Evolutionary conservation across 2,329 filamentous ascomycete genomes (phyloP).

Genomic region (Penicillium sp.): DNA sequence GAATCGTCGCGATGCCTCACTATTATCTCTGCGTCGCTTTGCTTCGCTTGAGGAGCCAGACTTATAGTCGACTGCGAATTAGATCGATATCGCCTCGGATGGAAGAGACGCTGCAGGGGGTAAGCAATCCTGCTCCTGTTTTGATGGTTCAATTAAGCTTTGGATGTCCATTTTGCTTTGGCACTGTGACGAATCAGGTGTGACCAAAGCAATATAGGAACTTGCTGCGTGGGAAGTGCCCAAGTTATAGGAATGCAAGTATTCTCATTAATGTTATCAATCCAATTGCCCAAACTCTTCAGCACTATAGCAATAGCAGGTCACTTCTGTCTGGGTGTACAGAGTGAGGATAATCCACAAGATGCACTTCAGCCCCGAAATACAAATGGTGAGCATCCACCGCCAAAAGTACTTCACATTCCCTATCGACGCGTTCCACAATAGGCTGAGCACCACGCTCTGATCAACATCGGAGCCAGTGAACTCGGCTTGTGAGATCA

Average conservation of each 20-base stretch:
- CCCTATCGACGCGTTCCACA: not conserved
- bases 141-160: too few relatives aligned
- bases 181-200: not conserved
- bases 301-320: not conserved
- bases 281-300: slow-evolving; percentile 2
- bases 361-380: not conserved
- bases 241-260: not conserved
- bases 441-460: not conserved
- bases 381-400: slow-evolving; percentile 1
- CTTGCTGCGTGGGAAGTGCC: not conserved
- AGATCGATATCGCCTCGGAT: too few relatives aligned
- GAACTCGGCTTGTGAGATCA: not conserved
- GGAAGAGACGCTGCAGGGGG: too few relatives aligned
- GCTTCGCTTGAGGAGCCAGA: too few relatives aligned
- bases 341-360: not conserved
- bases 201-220: not conserved
- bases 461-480: not conserved
- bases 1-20: too few relatives aligned
- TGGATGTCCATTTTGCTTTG: not conserved
- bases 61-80: too few relatives aligned
- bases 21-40: too few relatives aligned
- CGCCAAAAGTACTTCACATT: slow-evolving; percentile 3
- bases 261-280: not conserved
- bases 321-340: not conserved
- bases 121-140: too few relatives aligned